Conservation (phyloP, 441 rosid species). For the Brassica hybrid region DNA sequence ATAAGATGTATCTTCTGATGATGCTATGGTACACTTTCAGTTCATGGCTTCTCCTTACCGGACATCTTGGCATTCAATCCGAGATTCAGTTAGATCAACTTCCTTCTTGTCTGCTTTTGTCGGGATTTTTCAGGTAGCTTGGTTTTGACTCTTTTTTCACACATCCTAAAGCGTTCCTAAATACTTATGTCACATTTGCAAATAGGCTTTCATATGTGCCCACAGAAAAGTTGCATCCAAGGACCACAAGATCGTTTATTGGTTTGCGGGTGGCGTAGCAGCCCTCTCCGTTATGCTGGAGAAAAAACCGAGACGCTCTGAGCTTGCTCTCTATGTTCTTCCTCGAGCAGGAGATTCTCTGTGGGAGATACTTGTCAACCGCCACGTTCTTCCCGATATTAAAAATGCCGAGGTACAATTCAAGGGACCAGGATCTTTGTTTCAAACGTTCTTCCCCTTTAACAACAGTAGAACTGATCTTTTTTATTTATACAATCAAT, state of each 20-base stretch:
- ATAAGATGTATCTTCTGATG: conserved; percentile 13
- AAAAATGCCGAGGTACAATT: conserved; percentile 83
- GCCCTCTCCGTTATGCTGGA: conserved; percentile 92
- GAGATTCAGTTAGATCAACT: conserved; percentile 92
- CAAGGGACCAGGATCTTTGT: not conserved
- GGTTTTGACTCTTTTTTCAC: conserved; percentile 21
- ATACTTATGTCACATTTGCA: conserved; percentile 27
- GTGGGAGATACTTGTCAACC: conserved; percentile 89
- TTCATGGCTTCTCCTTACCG: conserved; percentile 91
- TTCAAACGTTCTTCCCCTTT: not conserved
- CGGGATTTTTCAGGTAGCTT: conserved; percentile 91
- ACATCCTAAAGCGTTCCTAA: conserved; percentile 16
- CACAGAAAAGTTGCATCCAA: conserved; percentile 81
- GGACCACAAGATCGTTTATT: conserved; percentile 96
- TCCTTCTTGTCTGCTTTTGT: conserved; percentile 97
- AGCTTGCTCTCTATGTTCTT: conserved; percentile 95
- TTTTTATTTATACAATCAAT: not conserved
- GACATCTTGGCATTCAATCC: conserved; percentile 85
- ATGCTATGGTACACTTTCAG: conserved; percentile 48
- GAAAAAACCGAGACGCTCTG: conserved; percentile 92
- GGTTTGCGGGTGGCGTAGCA: conserved; percentile 88
- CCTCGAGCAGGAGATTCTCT: conserved; percentile 97
- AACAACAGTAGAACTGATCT: not conserved
- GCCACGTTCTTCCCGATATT: conserved; percentile 83
- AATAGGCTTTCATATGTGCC: conserved; percentile 82